Percentiles rank a stretch among this genome's conserved stretches.
phyloP scores from a whole-genome alignment of 148 eudicot genomes.

The Silene latifolia region DNA sequence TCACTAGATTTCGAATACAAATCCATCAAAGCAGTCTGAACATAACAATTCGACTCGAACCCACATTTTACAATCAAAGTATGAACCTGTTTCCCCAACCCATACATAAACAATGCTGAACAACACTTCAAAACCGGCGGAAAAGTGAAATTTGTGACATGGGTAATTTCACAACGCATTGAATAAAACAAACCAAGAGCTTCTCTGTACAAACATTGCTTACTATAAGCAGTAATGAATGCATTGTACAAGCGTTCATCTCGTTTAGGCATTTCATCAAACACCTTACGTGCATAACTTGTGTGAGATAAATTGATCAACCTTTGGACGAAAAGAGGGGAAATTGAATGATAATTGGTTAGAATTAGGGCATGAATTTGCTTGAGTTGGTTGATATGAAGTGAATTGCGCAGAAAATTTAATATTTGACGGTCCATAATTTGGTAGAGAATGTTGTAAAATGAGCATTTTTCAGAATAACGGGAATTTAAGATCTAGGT shows the following conservation, averaged over 20 bases:
- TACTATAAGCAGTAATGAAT: conserved; percentile 36
- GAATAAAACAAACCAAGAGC: conserved; percentile 36
- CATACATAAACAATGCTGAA: conserved; percentile 35
- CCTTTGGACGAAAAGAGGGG: conserved; percentile 15
- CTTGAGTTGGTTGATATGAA: conserved; percentile 34
- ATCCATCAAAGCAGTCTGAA: conserved; percentile 49
- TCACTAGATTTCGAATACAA: no score
- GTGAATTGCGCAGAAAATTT: conserved; percentile 22
- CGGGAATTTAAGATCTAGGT: no score
- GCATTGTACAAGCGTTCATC: conserved; percentile 36
- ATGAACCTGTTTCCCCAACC: conserved; percentile 53
- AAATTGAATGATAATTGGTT: conserved; percentile 16
- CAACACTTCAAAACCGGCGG: conserved; percentile 51
- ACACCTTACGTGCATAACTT: conserved; percentile 40
- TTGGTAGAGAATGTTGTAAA: no score
- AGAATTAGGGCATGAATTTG: conserved; percentile 36
- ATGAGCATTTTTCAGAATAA: no score
- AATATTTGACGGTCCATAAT: conserved; percentile 25
- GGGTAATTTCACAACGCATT: conserved; percentile 37
- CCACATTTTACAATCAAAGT: conserved; percentile 41
- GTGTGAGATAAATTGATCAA: conserved; percentile 24
- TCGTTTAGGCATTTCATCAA: conserved; percentile 48
- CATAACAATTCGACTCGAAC: conserved; percentile 41
- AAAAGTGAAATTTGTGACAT: conserved; percentile 30
- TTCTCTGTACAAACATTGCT: conserved; percentile 29